A percentile compares a stretch with the other conserved stretches of the same genome.
Conservation (phyloP, 1,284 basidiomycete genomes). For the Laetiporus sulphureus region DNA sequence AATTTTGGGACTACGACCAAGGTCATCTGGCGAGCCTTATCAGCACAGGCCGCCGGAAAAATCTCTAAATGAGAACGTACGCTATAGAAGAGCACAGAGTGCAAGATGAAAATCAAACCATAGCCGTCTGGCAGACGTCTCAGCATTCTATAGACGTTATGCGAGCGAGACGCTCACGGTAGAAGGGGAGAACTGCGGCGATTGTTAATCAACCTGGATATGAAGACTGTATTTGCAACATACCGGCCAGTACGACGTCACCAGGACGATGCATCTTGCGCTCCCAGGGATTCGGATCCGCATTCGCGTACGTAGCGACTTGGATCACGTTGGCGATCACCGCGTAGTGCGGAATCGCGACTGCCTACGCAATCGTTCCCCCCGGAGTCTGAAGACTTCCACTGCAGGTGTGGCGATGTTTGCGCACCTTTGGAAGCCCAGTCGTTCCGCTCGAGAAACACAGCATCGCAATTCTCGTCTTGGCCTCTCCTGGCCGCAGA, state of each 20-base stretch:
- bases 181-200: constrained; percentile 28
- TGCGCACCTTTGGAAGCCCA: constrained; percentile 65
- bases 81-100: constrained; percentile 46
- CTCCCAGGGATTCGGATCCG: constrained; percentile 18
- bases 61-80: constrained; percentile 30
- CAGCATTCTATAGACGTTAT: not conserved
- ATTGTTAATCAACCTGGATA: not conserved
- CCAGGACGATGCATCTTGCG: constrained; percentile 40
- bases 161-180: constrained; percentile 18
- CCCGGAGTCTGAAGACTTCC: not conserved
- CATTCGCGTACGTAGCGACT: constrained; percentile 38
- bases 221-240: too few relatives aligned
- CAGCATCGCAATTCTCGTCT: constrained; percentile 62
- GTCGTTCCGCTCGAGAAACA: constrained; percentile 80
- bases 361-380: constrained; percentile 1
- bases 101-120: constrained; percentile 60
- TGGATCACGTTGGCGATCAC: constrained; percentile 66
- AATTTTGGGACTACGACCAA: constrained; percentile 69
- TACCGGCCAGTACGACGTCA: constrained; percentile 46
- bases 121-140: constrained; percentile 51
- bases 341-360: constrained; percentile 27
- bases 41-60: not conserved
- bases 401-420: not conserved
- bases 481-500: constrained; percentile 53
- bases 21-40: constrained; percentile 12